phyloP scores from a whole-genome alignment of 1,284 basidiomycete genomes.

The Rhodotorula sp. region DNA sequence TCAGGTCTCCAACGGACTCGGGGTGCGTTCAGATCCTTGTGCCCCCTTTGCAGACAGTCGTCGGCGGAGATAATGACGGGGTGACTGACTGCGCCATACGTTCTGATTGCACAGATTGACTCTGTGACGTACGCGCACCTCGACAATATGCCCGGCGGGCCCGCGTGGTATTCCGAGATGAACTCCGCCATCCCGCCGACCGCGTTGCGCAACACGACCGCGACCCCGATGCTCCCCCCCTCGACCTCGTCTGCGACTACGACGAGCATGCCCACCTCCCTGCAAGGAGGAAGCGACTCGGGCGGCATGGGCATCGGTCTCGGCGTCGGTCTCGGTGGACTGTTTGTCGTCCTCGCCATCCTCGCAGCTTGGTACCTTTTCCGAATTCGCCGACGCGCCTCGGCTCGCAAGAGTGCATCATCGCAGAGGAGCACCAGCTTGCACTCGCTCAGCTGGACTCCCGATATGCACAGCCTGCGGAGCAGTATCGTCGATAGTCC shows the following conservation, averaged over 20 bases:
- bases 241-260: background rate
- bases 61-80: no score
- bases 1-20: slow-evolving; percentile 1
- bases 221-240: slow-evolving; percentile 1
- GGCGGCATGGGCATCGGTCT: slow-evolving; percentile 6
- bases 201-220: slow-evolving; percentile 5
- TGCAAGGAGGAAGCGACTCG: background rate
- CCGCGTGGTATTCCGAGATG: background rate
- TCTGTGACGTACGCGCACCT: background rate
- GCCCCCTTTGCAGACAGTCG: no score
- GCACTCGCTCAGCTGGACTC: background rate
- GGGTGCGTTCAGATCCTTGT: background rate
- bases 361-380: background rate
- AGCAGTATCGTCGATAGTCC: background rate
- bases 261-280: background rate
- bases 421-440: background rate
- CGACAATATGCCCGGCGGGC: background rate
- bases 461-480: background rate
- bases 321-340: slow-evolving; percentile 9
- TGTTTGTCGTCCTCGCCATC: background rate
- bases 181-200: slow-evolving; percentile 6
- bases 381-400: background rate
- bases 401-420: background rate
- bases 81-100: no score
- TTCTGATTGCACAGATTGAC: no score